Conservation (phyloP, 2,329 filamentous ascomycete species). For the Stagonosporopsis vannaccii region DNA sequence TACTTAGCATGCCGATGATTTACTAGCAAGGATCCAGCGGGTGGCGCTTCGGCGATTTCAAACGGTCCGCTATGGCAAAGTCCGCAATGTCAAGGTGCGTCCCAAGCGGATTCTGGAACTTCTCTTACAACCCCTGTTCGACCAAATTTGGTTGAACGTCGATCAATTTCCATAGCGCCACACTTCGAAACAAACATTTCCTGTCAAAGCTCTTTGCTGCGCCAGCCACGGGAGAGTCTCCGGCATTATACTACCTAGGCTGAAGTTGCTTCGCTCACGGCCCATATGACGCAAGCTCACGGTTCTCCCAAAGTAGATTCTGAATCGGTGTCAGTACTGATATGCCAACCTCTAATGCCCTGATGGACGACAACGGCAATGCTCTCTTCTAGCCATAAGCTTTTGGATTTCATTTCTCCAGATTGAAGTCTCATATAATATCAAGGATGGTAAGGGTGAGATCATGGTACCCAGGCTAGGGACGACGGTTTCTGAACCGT, state of each 20-base stretch:
- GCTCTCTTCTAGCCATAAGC: not conserved
- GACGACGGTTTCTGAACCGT: constrained; percentile 7
- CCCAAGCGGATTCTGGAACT: constrained; percentile 2
- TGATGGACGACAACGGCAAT: not conserved
- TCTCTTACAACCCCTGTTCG: constrained; percentile 1
- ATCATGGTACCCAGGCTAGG: not conserved
- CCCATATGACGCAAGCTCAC: not conserved
- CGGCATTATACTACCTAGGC: not conserved
- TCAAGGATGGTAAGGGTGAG: not conserved
- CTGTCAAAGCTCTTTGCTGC: constrained; percentile 11
- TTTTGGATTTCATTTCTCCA: not conserved
- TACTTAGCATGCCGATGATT: not conserved
- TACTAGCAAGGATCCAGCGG: not conserved
- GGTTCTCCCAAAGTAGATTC: not conserved
- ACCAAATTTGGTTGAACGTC: constrained; percentile 6
- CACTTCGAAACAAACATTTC: constrained; percentile 10
- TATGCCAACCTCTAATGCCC: no score
- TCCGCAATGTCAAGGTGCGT: constrained; percentile 5
- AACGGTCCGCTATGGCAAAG: constrained; percentile 12
- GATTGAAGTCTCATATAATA: not conserved
- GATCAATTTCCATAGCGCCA: constrained; percentile 12
- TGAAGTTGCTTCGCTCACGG: constrained; percentile 2
- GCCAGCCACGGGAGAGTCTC: constrained; percentile 7
- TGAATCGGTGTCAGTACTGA: not conserved
- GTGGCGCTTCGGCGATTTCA: constrained; percentile 10